Base-by-base conservation (phyloP, 2,329 filamentous ascomycete species). In the Lasiodiplodia hormozganensis region DNA sequence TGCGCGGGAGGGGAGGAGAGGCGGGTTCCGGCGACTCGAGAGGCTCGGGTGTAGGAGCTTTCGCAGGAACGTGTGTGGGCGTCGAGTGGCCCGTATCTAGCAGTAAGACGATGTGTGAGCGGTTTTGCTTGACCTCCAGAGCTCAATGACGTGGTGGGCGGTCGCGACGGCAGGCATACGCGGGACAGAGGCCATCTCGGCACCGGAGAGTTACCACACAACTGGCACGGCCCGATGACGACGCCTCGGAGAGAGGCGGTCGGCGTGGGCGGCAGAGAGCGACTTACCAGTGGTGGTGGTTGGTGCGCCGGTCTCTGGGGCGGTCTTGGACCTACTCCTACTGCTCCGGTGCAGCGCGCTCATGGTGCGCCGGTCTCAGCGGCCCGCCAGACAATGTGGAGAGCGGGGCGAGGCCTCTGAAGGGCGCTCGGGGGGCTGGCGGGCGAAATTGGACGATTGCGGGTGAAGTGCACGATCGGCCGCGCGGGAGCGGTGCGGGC, bases 241-340 rank as follows among this genome's bases (percentile, higher is more conserved):
- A 56, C 21, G 62, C 23, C 21, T 38, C n/a, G 23, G n/a, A 10
- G 60, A 51, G 7, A 18, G 25, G 8, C 8, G 25, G 31, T 7
- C 23, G 65, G 47, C 25, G 12, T 58, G 56, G 16, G 21, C 56
- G 14, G 47, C 36, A 49, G 62, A 62, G 53, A 25, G 49, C 53
- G 36, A 51, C 68, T 57, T 62, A 57, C 56, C 65, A 38, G 65
- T 47, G 18, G 43, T 60, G 28, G 65, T 49, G 49, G 56, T 51
- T 51, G 56, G 56, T 62, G 56, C 67, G 58, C 69, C 69, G 66
- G 72, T 68, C 68, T 75, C 72, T 69, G 74, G 73, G 70, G 75
- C 76, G 38, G 74, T 72, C 72, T 74, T 77, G 58, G 77, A 77
- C 71, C 75, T 76, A 74, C 77, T 79, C 74, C 74, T 76, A 73